phyloP scores from a whole-genome alignment of 2,329 filamentous ascomycete genomes.

The Aureobasidium sp. region DNA sequence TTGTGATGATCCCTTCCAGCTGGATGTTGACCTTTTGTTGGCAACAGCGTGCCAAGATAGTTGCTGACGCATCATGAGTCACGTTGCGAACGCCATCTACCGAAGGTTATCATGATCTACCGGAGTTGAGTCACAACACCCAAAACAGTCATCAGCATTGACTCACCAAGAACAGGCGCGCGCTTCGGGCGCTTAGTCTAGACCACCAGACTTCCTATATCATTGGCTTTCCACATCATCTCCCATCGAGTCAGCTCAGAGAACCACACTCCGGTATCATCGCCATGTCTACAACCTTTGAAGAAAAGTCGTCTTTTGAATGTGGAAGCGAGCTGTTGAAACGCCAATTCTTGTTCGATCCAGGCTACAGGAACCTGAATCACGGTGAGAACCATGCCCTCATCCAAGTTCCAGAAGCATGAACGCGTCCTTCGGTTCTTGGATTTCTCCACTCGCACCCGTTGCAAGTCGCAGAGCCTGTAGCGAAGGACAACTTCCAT shows the following conservation, averaged over 20 bases:
- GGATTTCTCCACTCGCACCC: neutral
- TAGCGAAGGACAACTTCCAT: neutral
- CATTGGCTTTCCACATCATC: neutral
- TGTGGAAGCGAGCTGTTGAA: constrained; percentile 40
- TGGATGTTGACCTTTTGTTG: neutral
- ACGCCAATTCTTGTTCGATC: constrained; percentile 57
- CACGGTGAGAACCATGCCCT: constrained; percentile 48
- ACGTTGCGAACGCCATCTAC: neutral
- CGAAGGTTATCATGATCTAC: too few species aligned
- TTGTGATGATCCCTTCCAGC: neutral
- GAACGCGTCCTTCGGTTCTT: neutral
- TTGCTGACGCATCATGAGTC: neutral
- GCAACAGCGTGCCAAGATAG: neutral
- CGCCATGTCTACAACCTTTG: neutral
- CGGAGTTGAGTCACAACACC: neutral
- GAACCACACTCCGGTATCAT: neutral
- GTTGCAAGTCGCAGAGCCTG: neutral
- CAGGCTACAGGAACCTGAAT: constrained; percentile 65
- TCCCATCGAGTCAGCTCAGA: neutral
- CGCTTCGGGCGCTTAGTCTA: neutral
- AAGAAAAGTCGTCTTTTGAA: constrained; percentile 16
- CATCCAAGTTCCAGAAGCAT: neutral
- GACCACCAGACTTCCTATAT: neutral
- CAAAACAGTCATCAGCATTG: neutral
- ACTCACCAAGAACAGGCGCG: too few species aligned